Evolutionary conservation across 768 basidiomycete genomes (phyloP), one percentile per base, ranked within the genome.

Genomic region (Leccinellum rugosiceps): DNA sequence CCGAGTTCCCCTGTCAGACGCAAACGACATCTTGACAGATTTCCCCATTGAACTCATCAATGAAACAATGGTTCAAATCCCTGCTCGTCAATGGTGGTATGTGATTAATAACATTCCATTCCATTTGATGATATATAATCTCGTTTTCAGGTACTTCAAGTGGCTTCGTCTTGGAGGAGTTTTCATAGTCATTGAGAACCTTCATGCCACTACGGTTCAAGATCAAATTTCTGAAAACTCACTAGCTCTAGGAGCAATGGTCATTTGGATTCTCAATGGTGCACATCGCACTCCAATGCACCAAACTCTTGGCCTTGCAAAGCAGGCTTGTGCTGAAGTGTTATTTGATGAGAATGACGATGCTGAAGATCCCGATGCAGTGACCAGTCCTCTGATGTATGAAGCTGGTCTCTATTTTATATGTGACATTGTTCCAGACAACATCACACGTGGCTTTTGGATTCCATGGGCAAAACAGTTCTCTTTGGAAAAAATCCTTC

Each of bases 141-240:
- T 31, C 3, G 3, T 19, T 21, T 6, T 14, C 30, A 61, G 58
- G 55, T 53, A 61, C 6, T 62, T 60, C 47, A 62, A 62, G 15
- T 61, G 23, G 21, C 26, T 56, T 6, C 30, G 19, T 0, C 59
- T 61, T 2, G 35, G 34, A 15, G 41, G 19, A 0, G 8, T 44
- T 0, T 21, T 32, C 17, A 3, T 13, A 0, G 6, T 59, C 0
- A 21, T 58, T 0, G 4, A 14, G 0, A 61, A 59, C 10, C 3
- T 61, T 15, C n/a, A 17, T 0, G 2, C 4, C 0, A 15, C n/a
- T 3, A 9, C 28, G 1, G 4, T 17, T 26, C 30, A 31, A 23
- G 15, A 60, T 25, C 46, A 34, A 8, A n/a, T 10, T 11, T 14
- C 26, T 2, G 57, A 58, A 19, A 55, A 32, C 28, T 2, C 31